Base-by-base conservation (phyloP, 495 filamentous ascomycete genomes). In the Aspergillus steynii region DNA sequence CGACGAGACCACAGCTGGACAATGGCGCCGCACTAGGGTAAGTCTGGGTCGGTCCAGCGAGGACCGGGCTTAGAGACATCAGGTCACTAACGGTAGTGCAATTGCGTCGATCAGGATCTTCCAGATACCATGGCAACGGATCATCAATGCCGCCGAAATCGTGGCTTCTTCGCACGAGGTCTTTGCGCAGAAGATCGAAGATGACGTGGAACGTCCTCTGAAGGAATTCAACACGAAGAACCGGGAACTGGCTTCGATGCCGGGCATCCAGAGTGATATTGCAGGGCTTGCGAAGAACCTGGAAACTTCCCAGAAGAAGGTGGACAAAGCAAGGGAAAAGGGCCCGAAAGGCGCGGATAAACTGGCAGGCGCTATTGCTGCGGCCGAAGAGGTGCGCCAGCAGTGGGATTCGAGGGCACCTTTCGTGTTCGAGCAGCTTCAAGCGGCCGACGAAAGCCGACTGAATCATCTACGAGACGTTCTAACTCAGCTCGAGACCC, bases 371-470 rank as follows among this genome's bases (percentile, higher is more conserved):
- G 95, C 94, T 4, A 78, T 86, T 0, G 77, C 86, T 12, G 86
- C 89, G 50, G 83, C 95, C 14, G 90, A 96, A 54, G 87, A 85
- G 64, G 89, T 93, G 4, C 85, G 77, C 53, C 84, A 88, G 61
- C 90, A 96, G 72, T 99, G 96, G 96, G 89, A 97, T 37, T 96
- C 95, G 8, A 91, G 96, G 71, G 91, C 96, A 37, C 96, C 96
- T 6, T 98, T 90, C 74, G 88, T 97, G 58, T 98, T 96, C 70
- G 96, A 98, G 74, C 91, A 89, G 60, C 85, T 99, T 20, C 96
- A 99, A 73, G 87, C 92, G 6, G 78, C 93, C 20, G 96, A 99
- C 61, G 96, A 99, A 76, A 86, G 82, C 59, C 83, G 96, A 58
- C 81, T 96, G 61, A 97, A 97, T 71, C 90, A 96, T 72, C 81